Percentiles rank a stretch among this genome's conserved stretches.
Conservation (phyloP, 768 basidiomycete species). For the Mycena albidolilacea region DNA sequence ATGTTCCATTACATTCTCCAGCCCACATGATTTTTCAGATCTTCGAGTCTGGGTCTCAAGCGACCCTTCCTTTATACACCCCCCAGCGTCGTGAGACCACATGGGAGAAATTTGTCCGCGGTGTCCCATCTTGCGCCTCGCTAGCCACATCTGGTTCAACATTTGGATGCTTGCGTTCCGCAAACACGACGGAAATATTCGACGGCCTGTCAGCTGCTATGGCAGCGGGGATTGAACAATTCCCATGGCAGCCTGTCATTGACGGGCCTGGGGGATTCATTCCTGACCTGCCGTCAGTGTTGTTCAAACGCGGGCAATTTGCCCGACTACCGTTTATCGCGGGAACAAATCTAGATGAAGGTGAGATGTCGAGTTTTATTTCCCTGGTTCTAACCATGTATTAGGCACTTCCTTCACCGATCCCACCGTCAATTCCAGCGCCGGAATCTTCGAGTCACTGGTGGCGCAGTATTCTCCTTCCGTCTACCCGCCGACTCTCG, state of each 20-base stretch:
- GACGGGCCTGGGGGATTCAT: slow-evolving; percentile 55
- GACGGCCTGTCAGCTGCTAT: slow-evolving; percentile 39
- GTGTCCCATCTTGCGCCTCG: slow-evolving; percentile 28
- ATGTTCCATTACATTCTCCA: slow-evolving; percentile 22
- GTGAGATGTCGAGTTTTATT: slow-evolving; percentile 43
- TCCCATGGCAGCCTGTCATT: slow-evolving; percentile 54
- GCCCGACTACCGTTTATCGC: no score
- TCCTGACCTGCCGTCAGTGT: slow-evolving; percentile 47
- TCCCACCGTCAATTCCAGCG: no score
- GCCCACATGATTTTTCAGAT: slow-evolving; percentile 48
- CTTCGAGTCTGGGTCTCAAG: slow-evolving; percentile 54
- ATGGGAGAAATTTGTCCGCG: slow-evolving; percentile 49
- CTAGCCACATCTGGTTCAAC: no score
- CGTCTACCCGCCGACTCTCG: no score
- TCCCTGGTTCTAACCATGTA: no score
- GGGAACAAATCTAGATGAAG: slow-evolving; percentile 36
- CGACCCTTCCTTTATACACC: slow-evolving; percentile 44
- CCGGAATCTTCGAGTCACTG: no score
- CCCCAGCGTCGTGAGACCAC: slow-evolving; percentile 41
- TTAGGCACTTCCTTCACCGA: no score
- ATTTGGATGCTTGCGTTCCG: no score
- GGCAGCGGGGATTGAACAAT: slow-evolving; percentile 36
- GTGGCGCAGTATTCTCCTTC: no score
- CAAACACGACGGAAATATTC: no score
- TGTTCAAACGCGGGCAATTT: slow-evolving; percentile 24